These are phyloP conservation scores for Leavenworthia alabamica DNA, from an alignment of 345 rosid species.

Conservation along the genomic window DNA sequence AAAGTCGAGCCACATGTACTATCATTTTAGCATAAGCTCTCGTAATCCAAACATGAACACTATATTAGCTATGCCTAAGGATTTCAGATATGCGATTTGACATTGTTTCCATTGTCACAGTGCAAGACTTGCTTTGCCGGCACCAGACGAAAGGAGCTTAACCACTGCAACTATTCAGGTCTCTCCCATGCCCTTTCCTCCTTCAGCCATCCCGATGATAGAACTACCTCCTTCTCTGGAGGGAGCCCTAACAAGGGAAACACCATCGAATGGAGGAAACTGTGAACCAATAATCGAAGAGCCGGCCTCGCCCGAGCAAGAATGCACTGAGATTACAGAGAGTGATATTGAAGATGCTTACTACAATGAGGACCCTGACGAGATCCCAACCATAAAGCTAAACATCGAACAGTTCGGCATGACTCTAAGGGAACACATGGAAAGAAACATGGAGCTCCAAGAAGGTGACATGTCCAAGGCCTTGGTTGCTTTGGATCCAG, in stretches of 20 bases:
- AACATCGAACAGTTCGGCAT: conserved; percentile 52
- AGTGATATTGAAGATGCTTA: conserved; percentile 68
- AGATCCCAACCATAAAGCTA: conserved; percentile 71
- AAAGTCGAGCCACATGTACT: conserved; percentile 1
- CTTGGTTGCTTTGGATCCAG: conserved; percentile 68
- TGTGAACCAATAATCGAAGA: conserved; percentile 73
- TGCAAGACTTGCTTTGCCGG: conserved; percentile 86
- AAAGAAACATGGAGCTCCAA: conserved; percentile 60
- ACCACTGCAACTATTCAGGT: conserved; percentile 33
- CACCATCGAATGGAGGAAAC: conserved; percentile 19
- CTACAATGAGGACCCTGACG: conserved; percentile 60
- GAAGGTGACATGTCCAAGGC: conserved; percentile 76
- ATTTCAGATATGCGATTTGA: conserved; percentile 17
- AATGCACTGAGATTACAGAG: conserved; percentile 34
- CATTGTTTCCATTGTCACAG: conserved; percentile 40
- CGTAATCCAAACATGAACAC: not conserved
- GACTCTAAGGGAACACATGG: conserved; percentile 54
- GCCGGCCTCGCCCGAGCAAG: conserved; percentile 74
- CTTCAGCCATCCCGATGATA: conserved; percentile 37
- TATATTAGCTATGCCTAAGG: conserved; percentile 1
- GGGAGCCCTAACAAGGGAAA: conserved; percentile 20
- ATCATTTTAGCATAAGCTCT: conserved; percentile 7
- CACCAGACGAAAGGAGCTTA: conserved; percentile 62
- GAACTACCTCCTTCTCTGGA: conserved; percentile 37
- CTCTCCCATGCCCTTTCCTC: conserved; percentile 26